Percentiles rank a stretch among this genome's conserved stretches.
These are phyloP conservation scores for Fusarium keratoplasticum DNA, from an alignment of 2,329 filamentous ascomycete genomes.

Conservation along the genomic window DNA sequence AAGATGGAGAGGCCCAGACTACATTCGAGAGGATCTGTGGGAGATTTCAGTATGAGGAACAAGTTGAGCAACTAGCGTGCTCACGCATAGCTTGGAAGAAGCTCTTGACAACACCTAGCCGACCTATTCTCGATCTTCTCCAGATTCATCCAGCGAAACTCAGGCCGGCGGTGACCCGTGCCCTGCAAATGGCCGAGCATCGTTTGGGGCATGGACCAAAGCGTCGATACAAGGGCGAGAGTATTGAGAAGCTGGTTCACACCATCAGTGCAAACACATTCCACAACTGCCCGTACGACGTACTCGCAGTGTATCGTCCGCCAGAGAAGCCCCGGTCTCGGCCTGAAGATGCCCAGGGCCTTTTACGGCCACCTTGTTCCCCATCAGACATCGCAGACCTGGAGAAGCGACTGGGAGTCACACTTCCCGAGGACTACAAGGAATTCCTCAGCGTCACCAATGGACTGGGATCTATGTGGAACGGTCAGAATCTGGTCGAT, in stretches of 20 bases:
- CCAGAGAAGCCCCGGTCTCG: background rate
- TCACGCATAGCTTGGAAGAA: background rate
- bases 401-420: background rate
- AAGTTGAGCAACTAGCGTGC: background rate
- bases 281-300: constrained; percentile 4
- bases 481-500: constrained; percentile 4
- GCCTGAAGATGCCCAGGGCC: background rate
- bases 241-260: background rate
- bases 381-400: background rate
- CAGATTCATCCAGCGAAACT: constrained; percentile 3
- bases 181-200: constrained; percentile 4
- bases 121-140: background rate
- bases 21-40: background rate
- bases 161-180: background rate
- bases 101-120: background rate
- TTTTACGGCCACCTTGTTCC: background rate
- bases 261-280: constrained; percentile 4
- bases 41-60: background rate
- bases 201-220: constrained; percentile 1
- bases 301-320: background rate
- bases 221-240: background rate
- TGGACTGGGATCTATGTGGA: constrained; percentile 4
- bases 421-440: constrained; percentile 5
- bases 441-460: constrained; percentile 7
- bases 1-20: background rate